Evolutionary conservation across 805 yeast species (phyloP), one percentile per base, ranked within the genome.

Genomic region (Diddensiella caesifluorescens): DNA sequence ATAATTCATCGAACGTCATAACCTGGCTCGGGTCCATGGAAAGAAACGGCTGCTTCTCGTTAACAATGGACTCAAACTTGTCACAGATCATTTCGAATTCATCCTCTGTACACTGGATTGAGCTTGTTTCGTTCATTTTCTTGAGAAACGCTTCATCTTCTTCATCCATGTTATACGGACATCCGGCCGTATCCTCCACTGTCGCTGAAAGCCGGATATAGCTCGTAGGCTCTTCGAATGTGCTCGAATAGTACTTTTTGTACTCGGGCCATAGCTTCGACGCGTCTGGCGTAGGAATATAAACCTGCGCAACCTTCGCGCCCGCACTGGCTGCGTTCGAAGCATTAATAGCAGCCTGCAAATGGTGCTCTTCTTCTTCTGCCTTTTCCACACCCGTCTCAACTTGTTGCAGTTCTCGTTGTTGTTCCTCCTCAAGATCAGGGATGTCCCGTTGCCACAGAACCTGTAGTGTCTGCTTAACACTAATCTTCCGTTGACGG

Each of bases 311-410:
- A 39, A 71, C 71, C 45, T 57, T 67, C 3, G 67, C 69, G 44
- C 75, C 75, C 2, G 59, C 55, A 44, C 77, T 66, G 15, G 84
- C 73, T 2, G 80, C 79, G 22, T 78, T 77, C 1, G 87, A 77
- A 10, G 90, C 90, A 62, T 80, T 79, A 50, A 92, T 81, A 38
- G 89, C 96, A 49, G 83, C 86, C 61, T 90, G 95, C 48, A 92
- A 71, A 74, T 92, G 98, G 31, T 85, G 92, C 62, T 92, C 98
- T 49, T 87, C 95, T 63, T 92, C 98, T 63, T 92, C 98, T 52
- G 84, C 87, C 61, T 92, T 92, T 57, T 92, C 98, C 31, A 92
- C 98, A 64, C 98, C 98, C 4, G 97, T 90, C 56, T 92, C 98
- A 33, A 92, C 76, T 47, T 87, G 86, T 55, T 86, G 87, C 22